phyloP scores from a whole-genome alignment of 371 early-diverging fungal species.

The Rhizopus microsporus region DNA sequence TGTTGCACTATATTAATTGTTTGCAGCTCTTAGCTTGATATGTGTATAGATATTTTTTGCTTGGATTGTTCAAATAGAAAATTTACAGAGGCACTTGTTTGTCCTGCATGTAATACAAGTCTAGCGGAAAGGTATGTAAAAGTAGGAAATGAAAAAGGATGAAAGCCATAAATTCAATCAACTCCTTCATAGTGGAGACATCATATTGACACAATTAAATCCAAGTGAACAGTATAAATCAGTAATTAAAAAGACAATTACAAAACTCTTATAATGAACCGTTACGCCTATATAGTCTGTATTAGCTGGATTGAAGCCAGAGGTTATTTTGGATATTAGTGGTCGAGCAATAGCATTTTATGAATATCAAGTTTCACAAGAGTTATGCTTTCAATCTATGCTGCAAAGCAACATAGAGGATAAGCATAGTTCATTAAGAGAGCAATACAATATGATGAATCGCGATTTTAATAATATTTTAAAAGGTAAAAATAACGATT shows the following conservation, averaged over 20 bases:
- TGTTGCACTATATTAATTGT: not conserved
- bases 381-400: constrained; percentile 60
- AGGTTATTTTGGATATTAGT: constrained; percentile 75
- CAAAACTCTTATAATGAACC: not conserved
- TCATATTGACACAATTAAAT: constrained; percentile 66
- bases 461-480: constrained; percentile 58
- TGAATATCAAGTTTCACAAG: constrained; percentile 76
- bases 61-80: constrained; percentile 61
- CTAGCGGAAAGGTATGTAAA: constrained; percentile 57
- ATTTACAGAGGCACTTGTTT: constrained; percentile 62
- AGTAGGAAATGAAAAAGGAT: not conserved
- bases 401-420: constrained; percentile 54
- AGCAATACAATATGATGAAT: constrained; percentile 42
- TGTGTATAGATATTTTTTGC: constrained; percentile 75
- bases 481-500: constrained; percentile 39
- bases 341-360: constrained; percentile 76
- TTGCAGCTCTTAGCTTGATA: not conserved
- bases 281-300: constrained; percentile 52
- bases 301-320: constrained; percentile 75
- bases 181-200: constrained; percentile 58
- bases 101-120: constrained; percentile 76
- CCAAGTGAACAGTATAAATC: constrained; percentile 77
- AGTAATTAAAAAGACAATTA: constrained; percentile 14
- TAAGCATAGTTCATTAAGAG: constrained; percentile 48
- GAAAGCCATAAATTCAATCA: not conserved